These are phyloP conservation scores for Solanum chiquidenum DNA, from an alignment of 257 asterid genomes.

Conservation along the genomic window DNA sequence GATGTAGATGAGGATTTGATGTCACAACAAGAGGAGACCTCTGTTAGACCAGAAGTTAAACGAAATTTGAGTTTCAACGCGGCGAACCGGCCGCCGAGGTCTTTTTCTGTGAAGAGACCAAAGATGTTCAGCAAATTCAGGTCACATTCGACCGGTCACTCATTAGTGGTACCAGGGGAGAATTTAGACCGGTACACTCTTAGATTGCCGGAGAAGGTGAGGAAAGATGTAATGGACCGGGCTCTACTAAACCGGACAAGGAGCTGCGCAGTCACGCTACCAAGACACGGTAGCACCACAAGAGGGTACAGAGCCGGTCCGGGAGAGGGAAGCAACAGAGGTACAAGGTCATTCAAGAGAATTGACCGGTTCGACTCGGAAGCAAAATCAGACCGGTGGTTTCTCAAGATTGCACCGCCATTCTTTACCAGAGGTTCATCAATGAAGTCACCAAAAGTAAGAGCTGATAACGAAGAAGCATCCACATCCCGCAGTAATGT, in stretches of 20 bases:
- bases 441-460: constrained; percentile 39
- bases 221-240: constrained; percentile 68
- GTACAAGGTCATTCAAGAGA: constrained; percentile 19
- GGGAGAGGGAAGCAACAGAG: constrained; percentile 47
- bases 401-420: not conserved
- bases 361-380: constrained; percentile 33
- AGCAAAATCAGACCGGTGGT: constrained; percentile 62
- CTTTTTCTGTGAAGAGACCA: constrained; percentile 26
- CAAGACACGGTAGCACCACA: constrained; percentile 36
- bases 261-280: constrained; percentile 23
- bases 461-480: constrained; percentile 30
- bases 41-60: constrained; percentile 6
- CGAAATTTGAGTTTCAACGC: constrained; percentile 21
- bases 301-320: constrained; percentile 29
- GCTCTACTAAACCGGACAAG: constrained; percentile 44
- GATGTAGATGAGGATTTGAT: constrained; percentile 6
- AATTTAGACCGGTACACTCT: constrained; percentile 67
- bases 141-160: constrained; percentile 92
- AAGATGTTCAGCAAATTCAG: constrained; percentile 38
- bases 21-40: not conserved
- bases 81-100: constrained; percentile 27
- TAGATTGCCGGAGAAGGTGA: constrained; percentile 41
- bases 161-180: constrained; percentile 57
- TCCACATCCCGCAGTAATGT: constrained; percentile 14
- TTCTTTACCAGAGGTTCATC: constrained; percentile 50